These are phyloP conservation scores for Ophiostoma sp. DNA, from an alignment of 2,329 filamentous ascomycete genomes.

Conservation along the genomic window DNA sequence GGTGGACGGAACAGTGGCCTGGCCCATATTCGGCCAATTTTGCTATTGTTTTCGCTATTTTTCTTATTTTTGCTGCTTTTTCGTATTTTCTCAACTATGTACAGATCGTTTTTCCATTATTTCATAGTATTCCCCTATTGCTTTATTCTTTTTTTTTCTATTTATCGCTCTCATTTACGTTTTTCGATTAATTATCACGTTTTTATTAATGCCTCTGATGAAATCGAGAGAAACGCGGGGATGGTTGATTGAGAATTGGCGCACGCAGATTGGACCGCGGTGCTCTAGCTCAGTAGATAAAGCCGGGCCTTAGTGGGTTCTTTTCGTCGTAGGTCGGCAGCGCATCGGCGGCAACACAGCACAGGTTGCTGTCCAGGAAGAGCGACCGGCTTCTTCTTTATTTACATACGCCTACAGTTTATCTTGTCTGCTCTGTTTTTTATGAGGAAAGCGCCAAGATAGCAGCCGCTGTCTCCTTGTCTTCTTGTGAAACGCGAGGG, in stretches of 20 bases:
- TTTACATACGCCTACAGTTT: not conserved
- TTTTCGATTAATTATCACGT: not conserved
- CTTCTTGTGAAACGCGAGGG: not conserved
- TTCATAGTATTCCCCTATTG: not conserved
- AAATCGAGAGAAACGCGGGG: slow-evolving; percentile 26
- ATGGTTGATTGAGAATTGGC: slow-evolving; percentile 26
- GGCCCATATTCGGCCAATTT: slow-evolving; percentile 7
- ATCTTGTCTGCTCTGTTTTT: not conserved
- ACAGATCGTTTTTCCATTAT: not conserved
- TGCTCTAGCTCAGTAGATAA: not conserved
- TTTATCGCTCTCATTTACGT: slow-evolving; percentile 2
- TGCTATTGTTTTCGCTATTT: not conserved
- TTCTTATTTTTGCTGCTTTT: not conserved
- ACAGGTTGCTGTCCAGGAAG: not conserved
- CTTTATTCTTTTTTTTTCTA: not conserved
- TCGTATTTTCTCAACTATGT: not conserved
- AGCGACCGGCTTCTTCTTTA: not conserved
- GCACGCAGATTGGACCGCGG: slow-evolving; percentile 22
- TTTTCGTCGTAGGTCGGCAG: slow-evolving; percentile 1
- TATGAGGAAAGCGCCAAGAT: not conserved
- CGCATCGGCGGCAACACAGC: not conserved
- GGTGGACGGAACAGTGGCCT: slow-evolving; percentile 22
- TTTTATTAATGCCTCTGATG: not conserved
- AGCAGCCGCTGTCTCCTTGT: not conserved
- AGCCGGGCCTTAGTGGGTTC: not conserved